phyloP scores from a whole-genome alignment of 1,284 basidiomycete species.

The Papiliotrema fonsecae region DNA sequence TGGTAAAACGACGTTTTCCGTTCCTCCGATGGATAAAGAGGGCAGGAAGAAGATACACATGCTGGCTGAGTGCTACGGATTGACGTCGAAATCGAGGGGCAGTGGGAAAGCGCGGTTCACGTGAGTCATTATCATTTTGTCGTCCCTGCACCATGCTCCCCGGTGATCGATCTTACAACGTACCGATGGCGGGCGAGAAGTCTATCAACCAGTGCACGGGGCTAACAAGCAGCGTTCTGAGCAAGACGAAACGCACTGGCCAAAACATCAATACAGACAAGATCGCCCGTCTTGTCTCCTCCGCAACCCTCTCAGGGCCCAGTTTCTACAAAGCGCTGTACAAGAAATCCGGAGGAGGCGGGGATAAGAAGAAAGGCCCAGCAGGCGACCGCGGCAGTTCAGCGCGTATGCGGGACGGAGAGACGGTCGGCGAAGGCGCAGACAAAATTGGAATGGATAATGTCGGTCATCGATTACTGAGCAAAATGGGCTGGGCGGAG shows the following conservation, averaged over 20 bases:
- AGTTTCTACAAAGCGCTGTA: constrained; percentile 44
- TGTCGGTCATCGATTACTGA: constrained; percentile 46
- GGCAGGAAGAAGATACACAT: constrained; percentile 69
- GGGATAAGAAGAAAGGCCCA: constrained; percentile 13
- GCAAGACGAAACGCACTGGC: constrained; percentile 58
- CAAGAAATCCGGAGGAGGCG: constrained; percentile 13
- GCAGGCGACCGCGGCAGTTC: constrained; percentile 18
- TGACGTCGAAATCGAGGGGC: constrained; percentile 73
- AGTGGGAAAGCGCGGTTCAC: constrained; percentile 56
- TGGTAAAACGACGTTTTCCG: constrained; percentile 55
- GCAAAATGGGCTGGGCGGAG: constrained; percentile 48
- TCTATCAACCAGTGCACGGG: not conserved
- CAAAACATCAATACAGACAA: constrained; percentile 60
- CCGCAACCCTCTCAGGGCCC: constrained; percentile 24
- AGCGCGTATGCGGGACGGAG: constrained; percentile 26
- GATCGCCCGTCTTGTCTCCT: constrained; percentile 54
- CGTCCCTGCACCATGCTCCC: too few species aligned
- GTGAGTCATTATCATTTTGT: too few species aligned
- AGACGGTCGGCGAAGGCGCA: constrained; percentile 11
- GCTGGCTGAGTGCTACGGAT: constrained; percentile 64
- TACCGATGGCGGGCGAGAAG: too few species aligned
- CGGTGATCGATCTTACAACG: too few species aligned
- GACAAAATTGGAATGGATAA: constrained; percentile 29
- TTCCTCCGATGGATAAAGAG: constrained; percentile 71
- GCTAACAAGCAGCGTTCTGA: constrained; percentile 58